A percentile compares a stretch with the other conserved stretches of the same genome.
phyloP scores from a whole-genome alignment of 129 eudicot species.

The Solidago caesia region DNA sequence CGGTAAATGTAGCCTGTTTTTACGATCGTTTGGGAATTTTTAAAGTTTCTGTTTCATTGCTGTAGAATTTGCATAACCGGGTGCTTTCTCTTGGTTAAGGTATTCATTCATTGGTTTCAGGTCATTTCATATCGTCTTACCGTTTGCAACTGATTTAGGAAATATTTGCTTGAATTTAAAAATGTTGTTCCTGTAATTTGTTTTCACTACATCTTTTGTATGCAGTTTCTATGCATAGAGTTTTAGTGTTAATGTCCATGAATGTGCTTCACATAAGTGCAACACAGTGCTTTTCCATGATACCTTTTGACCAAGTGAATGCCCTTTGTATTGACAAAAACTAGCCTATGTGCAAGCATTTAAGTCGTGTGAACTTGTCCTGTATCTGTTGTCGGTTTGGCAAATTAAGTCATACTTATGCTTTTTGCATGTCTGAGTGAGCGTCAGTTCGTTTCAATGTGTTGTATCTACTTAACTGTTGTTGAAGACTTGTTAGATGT shows the following conservation, averaged over 20 bases:
- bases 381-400: not conserved
- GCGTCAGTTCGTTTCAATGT: not conserved
- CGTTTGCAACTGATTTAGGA: slow-evolving; percentile 12
- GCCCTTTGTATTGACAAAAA: not conserved
- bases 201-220: slow-evolving; percentile 11
- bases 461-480: not conserved
- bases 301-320: not conserved
- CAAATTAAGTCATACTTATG: not conserved
- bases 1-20: no score
- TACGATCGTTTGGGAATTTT: no score
- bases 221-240: slow-evolving; percentile 22
- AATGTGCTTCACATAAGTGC: not conserved
- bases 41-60: no score
- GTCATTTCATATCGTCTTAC: slow-evolving; percentile 24
- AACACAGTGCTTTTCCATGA: not conserved
- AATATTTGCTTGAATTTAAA: not conserved
- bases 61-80: no score
- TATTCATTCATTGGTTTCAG: slow-evolving; percentile 24
- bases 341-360: no score
- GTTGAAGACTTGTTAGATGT: not conserved
- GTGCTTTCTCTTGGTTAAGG: not conserved
- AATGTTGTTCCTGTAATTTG: slow-evolving; percentile 19
- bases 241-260: slow-evolving; percentile 9
- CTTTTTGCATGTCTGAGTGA: not conserved
- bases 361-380: not conserved